Base-by-base conservation (phyloP, 441 rosid species). In the Populus hybrid region DNA sequence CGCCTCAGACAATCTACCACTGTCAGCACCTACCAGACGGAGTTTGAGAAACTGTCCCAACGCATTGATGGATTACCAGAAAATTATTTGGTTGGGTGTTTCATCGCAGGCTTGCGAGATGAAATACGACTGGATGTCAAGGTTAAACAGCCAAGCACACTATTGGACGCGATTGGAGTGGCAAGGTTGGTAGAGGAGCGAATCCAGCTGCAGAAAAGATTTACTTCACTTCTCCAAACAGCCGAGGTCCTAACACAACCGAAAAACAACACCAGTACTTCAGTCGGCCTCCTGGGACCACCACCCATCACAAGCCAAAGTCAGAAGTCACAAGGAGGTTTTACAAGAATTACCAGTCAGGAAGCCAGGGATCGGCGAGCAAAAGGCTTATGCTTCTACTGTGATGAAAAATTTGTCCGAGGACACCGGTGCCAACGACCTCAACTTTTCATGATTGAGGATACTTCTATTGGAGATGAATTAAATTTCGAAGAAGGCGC, bases 311-410 rank as follows among this genome's bases (percentile, higher is more conserved):
- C 2, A 4, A 42, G 14, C 12, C 9, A 0, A 8, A 20, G 2
- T 0, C 28, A 31, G 0, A 26, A 16, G 5, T 66, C 8, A 28
- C 18, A 6, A 2, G 2, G 6, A 7, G 4, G 29, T n/a, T 14
- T 53, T 7, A 6, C 2, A 0, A 2, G 69, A 24, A 64, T 77
- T 10, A 5, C 71, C 2, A 7, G 14, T 56, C 64, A 76, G 24
- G 68, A 76, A 9, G 74, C 63, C 16, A 16, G 18, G 0, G 21
- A 67, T 38, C 9, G 1, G 0, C 14, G 42, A 1, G 56, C 70
- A 9, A 72, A 56, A n/a, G 75, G 72, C 6, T 14, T 68, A 7
- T 68, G 68, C 24, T 81, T 72, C 7, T 36, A 73, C 3, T 68
- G 38, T 9, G 61, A 73, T 6, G 35, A 33, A 7, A 80, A 73